phyloP scores from a whole-genome alignment of 495 filamentous ascomycete species.

The Pseudotulostoma volvatum region DNA sequence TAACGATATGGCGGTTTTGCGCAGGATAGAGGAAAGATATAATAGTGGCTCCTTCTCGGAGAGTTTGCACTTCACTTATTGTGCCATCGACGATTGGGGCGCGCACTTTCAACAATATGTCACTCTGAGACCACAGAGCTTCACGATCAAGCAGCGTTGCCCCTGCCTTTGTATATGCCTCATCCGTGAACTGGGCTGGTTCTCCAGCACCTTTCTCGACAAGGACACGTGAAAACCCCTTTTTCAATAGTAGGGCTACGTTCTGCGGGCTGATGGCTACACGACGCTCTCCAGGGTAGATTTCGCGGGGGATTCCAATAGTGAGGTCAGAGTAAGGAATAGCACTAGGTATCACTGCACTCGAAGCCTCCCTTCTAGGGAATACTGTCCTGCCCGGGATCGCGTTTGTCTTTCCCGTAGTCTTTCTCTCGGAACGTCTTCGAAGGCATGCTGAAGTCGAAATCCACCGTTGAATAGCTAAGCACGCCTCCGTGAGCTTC shows the following conservation, averaged over 20 bases:
- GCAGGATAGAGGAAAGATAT: constrained; percentile 62
- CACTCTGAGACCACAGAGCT: constrained; percentile 46
- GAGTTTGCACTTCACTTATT: constrained; percentile 40
- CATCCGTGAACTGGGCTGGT: constrained; percentile 52
- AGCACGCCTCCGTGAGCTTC: too few species aligned
- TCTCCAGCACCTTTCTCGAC: constrained; percentile 62
- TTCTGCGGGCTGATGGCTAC: constrained; percentile 71
- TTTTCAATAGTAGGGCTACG: constrained; percentile 58
- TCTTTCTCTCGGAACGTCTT: neutral
- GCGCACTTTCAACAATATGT: constrained; percentile 67
- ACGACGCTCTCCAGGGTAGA: constrained; percentile 52
- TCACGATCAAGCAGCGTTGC: constrained; percentile 49
- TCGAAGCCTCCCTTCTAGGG: constrained; percentile 14
- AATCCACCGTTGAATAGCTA: neutral
- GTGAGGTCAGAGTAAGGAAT: constrained; percentile 50
- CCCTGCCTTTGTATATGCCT: constrained; percentile 54
- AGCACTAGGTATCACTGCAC: constrained; percentile 23
- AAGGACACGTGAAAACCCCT: constrained; percentile 56
- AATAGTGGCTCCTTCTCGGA: constrained; percentile 47
- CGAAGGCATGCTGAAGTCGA: neutral
- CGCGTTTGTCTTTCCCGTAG: neutral
- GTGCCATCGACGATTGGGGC: constrained; percentile 33
- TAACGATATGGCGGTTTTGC: constrained; percentile 54
- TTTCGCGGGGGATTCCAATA: constrained; percentile 57
- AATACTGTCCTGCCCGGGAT: constrained; percentile 4